These are phyloP conservation scores for Tarenaya hassleriana DNA, from an alignment of 345 rosid species.

Conservation along the genomic window DNA sequence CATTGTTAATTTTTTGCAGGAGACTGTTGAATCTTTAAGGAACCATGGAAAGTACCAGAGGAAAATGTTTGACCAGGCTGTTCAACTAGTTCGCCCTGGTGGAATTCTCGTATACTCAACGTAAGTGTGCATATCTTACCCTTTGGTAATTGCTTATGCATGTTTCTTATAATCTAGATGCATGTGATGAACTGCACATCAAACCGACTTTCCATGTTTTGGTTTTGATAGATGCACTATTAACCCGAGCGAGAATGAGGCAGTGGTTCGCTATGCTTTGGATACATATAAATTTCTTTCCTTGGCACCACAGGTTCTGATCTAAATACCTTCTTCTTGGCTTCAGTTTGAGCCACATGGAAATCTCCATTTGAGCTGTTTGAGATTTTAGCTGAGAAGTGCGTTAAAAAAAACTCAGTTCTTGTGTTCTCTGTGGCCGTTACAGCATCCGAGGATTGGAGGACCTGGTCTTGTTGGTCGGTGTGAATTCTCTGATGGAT, in stretches of 20 bases:
- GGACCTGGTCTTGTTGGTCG: slow-evolving; percentile 88
- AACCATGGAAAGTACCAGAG: slow-evolving; percentile 77
- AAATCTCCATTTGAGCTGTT: slow-evolving; percentile 1
- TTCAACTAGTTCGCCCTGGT: slow-evolving; percentile 90
- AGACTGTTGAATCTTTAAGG: slow-evolving; percentile 70
- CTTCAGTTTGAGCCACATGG: not conserved
- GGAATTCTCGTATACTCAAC: slow-evolving; percentile 94
- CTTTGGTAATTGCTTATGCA: not conserved
- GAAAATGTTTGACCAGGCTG: slow-evolving; percentile 96
- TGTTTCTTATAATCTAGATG: too few relatives aligned
- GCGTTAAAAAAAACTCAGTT: slow-evolving; percentile 3
- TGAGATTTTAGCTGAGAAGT: not conserved
- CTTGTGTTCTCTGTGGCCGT: not conserved
- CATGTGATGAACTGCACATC: too few relatives aligned
- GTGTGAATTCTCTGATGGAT: slow-evolving; percentile 68
- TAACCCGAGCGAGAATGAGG: slow-evolving; percentile 95
- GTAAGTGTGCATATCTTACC: slow-evolving; percentile 40
- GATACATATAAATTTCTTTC: slow-evolving; percentile 78
- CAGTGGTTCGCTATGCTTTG: slow-evolving; percentile 85
- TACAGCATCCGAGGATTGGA: slow-evolving; percentile 82
- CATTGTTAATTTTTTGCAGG: slow-evolving; percentile 41
- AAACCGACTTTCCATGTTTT: too few relatives aligned
- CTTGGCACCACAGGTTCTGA: slow-evolving; percentile 72
- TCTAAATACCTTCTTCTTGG: slow-evolving; percentile 1
- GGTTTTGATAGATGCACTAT: slow-evolving; percentile 68